Evolutionary conservation across 2,329 filamentous ascomycete genomes (phyloP), one percentile per base, ranked within the genome.

Genomic region (Orbilia blumenaviensis): DNA sequence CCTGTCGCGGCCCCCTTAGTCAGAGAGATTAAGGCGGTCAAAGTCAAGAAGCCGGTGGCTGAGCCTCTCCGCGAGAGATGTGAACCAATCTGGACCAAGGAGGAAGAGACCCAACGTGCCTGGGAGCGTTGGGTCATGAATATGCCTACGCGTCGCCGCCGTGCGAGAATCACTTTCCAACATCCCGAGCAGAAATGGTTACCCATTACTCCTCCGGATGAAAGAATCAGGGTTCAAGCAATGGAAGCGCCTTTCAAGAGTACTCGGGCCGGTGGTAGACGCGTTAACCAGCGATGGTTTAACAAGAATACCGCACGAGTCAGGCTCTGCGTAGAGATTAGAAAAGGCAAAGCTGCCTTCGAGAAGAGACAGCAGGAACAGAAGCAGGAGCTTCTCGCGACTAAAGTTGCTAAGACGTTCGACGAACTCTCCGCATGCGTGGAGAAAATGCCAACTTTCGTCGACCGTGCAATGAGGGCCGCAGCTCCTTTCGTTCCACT

Each of bases 271-370:
- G n/a, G n/a, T 41, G 14, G 48, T 4, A 3, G 48, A 1, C 48
- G n/a, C n/a, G n/a, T n/a, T n/a, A n/a, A n/a, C n/a, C 52, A 38
- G 52, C 9, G n/a, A 23, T 56, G 52, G 52, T 56, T 56, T 32
- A 56, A 56, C 32, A 23, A 23, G 18, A 21, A 23, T 4, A 23
- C 18, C 7, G 41, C 41, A 9, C n/a, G n/a, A n/a, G n/a, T n/a
- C n/a, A n/a, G n/a, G n/a, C n/a, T n/a, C n/a, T n/a, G n/a, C n/a
- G n/a, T n/a, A n/a, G n/a, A n/a, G n/a, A n/a, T n/a, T 36, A 1
- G 48, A 14, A 21, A 25, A 14, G 32, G n/a, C 2, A 10, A 8
- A 34, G 8, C 48, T 16, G 21, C 21, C 5, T 5, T 3, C 21
- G 25, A 56, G 18, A 9, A 38, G 32, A 34, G 23, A 12, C 16